Percentiles rank a stretch among this genome's conserved stretches.
phyloP scores from a whole-genome alignment of 257 asterid species.

The Prunella vulgaris region DNA sequence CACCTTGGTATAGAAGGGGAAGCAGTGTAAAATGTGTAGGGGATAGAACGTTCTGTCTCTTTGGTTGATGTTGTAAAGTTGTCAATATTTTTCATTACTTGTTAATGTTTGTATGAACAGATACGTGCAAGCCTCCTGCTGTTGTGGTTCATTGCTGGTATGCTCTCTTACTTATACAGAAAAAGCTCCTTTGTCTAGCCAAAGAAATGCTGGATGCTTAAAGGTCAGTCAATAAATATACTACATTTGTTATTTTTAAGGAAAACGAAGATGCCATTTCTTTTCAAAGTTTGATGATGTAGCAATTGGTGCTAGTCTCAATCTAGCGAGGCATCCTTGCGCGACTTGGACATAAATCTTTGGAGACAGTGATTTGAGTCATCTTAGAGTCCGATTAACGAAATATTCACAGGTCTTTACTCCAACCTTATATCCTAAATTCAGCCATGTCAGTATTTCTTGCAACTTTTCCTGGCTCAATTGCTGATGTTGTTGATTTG shows the following conservation, averaged over 20 bases:
- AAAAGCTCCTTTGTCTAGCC: constrained; percentile 17
- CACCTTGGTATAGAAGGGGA: no score
- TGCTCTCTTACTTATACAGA: constrained; percentile 16
- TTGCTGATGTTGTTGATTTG: background rate
- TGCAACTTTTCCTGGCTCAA: background rate
- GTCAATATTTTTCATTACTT: background rate
- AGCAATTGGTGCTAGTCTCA: constrained; percentile 40
- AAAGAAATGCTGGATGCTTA: constrained; percentile 16
- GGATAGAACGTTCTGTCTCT: constrained; percentile 7
- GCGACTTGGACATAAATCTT: constrained; percentile 23
- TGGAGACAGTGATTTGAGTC: constrained; percentile 34
- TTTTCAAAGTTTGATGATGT: constrained; percentile 53
- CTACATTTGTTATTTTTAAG: constrained; percentile 31
- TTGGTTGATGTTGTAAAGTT: constrained; percentile 7
- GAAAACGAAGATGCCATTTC: constrained; percentile 55
- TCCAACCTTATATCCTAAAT: constrained; percentile 6
- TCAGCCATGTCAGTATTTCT: background rate
- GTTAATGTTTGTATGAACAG: constrained; percentile 44
- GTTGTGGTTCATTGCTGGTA: constrained; percentile 74
- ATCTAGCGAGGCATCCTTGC: constrained; percentile 34
- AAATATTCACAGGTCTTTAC: constrained; percentile 61
- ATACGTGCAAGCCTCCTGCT: constrained; percentile 62
- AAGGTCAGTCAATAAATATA: constrained; percentile 4
- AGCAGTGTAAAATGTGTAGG: background rate
- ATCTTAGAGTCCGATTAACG: constrained; percentile 58